phyloP scores from a whole-genome alignment of 352 stramenopile species.

The Phytophthora colocasiae region DNA sequence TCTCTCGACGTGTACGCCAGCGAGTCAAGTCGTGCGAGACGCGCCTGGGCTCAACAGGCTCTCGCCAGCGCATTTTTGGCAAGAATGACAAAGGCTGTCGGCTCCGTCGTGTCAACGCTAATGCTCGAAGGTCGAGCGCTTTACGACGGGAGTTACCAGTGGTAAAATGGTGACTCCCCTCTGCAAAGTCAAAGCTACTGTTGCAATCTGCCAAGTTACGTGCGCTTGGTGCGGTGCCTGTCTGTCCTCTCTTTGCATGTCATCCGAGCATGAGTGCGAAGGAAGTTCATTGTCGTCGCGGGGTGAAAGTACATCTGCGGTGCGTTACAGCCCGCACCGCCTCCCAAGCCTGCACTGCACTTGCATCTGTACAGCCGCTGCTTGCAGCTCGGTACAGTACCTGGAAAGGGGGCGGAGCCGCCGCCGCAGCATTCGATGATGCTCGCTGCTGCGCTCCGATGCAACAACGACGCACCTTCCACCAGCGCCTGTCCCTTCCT shows the following conservation, averaged over 20 bases:
- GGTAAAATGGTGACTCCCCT: background rate
- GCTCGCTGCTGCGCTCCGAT: conserved; percentile 14
- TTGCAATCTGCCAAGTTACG: conserved; percentile 14
- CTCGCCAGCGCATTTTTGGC: background rate
- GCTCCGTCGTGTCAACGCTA: too few relatives aligned
- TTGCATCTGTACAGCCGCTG: conserved; percentile 16
- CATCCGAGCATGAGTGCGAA: conserved; percentile 30
- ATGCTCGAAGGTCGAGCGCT: too few relatives aligned
- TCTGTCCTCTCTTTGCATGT: conserved; percentile 34
- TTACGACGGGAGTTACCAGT: background rate
- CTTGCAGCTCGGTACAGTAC: conserved; percentile 32
- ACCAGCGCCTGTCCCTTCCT: conserved; percentile 29
- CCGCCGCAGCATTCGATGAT: conserved; percentile 10
- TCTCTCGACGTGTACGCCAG: conserved; percentile 36
- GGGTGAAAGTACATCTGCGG: conserved; percentile 5
- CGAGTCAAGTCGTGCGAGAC: conserved; percentile 6
- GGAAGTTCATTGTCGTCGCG: conserved; percentile 9
- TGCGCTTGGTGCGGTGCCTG: conserved; percentile 15
- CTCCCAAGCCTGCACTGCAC: conserved; percentile 17
- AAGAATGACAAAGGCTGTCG: background rate
- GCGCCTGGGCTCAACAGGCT: conserved; percentile 12
- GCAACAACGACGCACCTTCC: conserved; percentile 32
- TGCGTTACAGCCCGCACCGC: conserved; percentile 6
- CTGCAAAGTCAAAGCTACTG: background rate
- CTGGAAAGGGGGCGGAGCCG: conserved; percentile 25